Conservation (phyloP, 192 early-diverging fungal species). For the Backusella circina region DNA sequence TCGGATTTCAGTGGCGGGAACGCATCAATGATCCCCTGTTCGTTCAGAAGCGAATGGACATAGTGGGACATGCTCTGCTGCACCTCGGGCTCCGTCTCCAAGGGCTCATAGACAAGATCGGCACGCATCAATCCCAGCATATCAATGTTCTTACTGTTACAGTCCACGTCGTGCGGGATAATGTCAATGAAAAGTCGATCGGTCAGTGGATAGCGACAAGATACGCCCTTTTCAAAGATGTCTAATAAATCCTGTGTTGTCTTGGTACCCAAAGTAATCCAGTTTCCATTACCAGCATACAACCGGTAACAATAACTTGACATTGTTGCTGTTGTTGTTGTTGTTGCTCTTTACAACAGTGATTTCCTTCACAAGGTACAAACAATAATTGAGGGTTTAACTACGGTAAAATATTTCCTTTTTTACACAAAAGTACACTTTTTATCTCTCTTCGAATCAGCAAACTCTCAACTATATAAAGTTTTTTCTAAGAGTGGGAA, state of each 20-base stretch:
- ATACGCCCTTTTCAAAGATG: constrained; percentile 38
- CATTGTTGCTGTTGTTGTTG: background rate
- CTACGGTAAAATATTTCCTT: too few species aligned
- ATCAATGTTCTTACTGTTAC: constrained; percentile 27
- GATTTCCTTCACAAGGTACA: too few species aligned
- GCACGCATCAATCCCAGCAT: constrained; percentile 18
- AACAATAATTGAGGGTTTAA: too few species aligned
- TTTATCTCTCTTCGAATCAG: too few species aligned
- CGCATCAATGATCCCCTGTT: constrained; percentile 38
- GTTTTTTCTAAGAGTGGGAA: too few species aligned
- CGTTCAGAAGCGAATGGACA: constrained; percentile 32
- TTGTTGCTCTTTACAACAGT: background rate
- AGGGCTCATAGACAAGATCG: constrained; percentile 9
- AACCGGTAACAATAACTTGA: constrained; percentile 18
- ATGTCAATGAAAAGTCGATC: constrained; percentile 64
- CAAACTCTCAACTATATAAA: too few species aligned
- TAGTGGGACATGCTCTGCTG: constrained; percentile 3
- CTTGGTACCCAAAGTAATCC: constrained; percentile 31
- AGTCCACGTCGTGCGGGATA: constrained; percentile 23
- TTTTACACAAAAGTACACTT: too few species aligned
- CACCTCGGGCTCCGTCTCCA: background rate
- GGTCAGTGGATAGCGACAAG: constrained; percentile 53
- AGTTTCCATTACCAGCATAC: constrained; percentile 27
- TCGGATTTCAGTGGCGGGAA: constrained; percentile 28
- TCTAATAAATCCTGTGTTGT: constrained; percentile 47